Evolutionary conservation across 768 basidiomycete species (phyloP), one percentile per base, ranked within the genome.

Genomic region (Leucogyrophana mollusca): DNA sequence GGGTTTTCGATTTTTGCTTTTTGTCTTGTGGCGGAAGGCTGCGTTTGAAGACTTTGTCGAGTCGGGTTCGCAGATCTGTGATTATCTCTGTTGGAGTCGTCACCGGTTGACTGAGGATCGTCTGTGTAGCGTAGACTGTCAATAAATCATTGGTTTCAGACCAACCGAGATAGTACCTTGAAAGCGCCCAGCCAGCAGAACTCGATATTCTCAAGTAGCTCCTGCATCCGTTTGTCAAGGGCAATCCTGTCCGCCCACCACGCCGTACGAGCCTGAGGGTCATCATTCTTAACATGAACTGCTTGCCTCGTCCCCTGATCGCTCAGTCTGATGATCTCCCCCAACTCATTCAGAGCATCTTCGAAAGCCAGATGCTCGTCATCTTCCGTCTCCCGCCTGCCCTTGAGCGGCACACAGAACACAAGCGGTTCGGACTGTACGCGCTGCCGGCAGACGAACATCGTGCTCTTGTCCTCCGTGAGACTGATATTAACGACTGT

Each of bases 121-220:
- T 83, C 88, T 87, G 40, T 16, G 23, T 14, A 34, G 40, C 46
- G 25, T 45, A 32, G 30, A 49, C 23, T 34, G 13, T 24, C 24
- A 8, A 48, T 21, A 45, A 6, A 24, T 33, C 22, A 30, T 25
- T 23, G 13, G 3, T 16, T n/a, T 30, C 37, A 40, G 23, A 25
- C 25, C 13, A 47, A 8, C 45, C 17, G 3, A 56, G 73, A 25
- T 40, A 30, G 13, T 30, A 94, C 94, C 83, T 97, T 98, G 79
- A 96, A 97, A 17, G 87, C 93, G 1, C 96, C 95, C 3, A 99
- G 74, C 96, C 96, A 98, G 59, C 89, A 93, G 56, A 90, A 94
- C 62, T 98, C 96, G 35, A 99, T 84, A 52, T 85, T 91, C 52
- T 82, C 80, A 25, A 96, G 62, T 5, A 99, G 65, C 23, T 81